Evolutionary conservation across 2,329 filamentous ascomycete genomes (phyloP), one percentile per base, ranked within the genome.

Genomic region (Alternaria sp.): DNA sequence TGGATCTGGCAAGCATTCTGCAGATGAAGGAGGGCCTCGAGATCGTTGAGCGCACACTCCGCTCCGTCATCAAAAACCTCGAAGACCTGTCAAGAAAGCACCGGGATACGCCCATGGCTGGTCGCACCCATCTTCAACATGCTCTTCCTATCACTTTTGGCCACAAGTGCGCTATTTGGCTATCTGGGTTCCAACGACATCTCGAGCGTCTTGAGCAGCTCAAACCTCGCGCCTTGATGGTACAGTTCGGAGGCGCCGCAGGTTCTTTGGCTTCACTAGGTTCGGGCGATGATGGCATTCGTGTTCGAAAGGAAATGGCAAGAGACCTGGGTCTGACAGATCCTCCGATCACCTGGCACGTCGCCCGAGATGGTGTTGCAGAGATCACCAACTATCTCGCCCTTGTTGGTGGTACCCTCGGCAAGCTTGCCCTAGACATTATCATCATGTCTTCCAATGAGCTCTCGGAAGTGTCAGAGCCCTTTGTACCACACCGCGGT

Each of bases 361-460:
- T 86, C 11, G 84, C 84, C 2, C 80, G 86, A 7, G 86, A 88
- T 67, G 83, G 79, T 0, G 75, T 88, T 1, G 85, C 86, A 2
- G 86, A 88, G 72, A 81, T 86, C 6, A 72, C 83, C 12, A 87
- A 86, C 60, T 85, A 84, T 61, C 81, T 88, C 2, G 86, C 85
- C 0, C 78, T 88, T 1, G 72, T 88, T 3, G 86, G 86, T 3
- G 86, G 86, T 0, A 82, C 82, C 0, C 76, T 88, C 7, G 86
- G 86, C 18, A 88, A 88, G 67, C 78, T 88, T 12, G 86, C 86
- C 1, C 77, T 86, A 5, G 87, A 88, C 63, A 72, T 88, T 0
- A 87, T 88, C 30, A 78, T 87, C 68, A 87, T 87, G 85, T 87
- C 82, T 1, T 87, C 86, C 3, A 87, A 86, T 64, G 86, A 88